Base-by-base conservation (phyloP, 768 basidiomycete genomes). In the Rhizopogon vinicolor region DNA sequence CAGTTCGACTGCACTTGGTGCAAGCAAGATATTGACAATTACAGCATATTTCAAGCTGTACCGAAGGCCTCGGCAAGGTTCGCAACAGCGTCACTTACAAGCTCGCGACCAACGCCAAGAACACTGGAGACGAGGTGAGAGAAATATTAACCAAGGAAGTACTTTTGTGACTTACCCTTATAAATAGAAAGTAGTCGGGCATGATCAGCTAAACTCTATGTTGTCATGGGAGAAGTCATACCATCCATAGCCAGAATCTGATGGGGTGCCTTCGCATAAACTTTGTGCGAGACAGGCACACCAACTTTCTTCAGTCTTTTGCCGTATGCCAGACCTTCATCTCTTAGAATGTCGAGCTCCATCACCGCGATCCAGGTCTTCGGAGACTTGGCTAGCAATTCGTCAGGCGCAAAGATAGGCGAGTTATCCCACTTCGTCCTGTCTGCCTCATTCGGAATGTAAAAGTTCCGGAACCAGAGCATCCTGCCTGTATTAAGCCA, bases 181-280 rank as follows among this genome's bases (percentile, higher is more conserved):
- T 41, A 53, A 19, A 55, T 19, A 19, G 18, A 49, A 40, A 49
- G n/a, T 3, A 39, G 40, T 19, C 29, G 25, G 9, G 29, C 25
- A 22, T 45, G 13, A 43, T 60, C 18, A 28, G 44, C n/a, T 10
- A 13, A 25, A 58, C 3, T 57, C 50, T 8, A 43, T 46, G 7
- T 2, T 44, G 35, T 33, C 43, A 41, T 13, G 12, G 41, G 39
- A 31, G 40, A 45, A 14, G 48, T 67, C 83, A 58, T 57, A 85
- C 86, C 84, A 58, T 89, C 86, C 85, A 89, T 86, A 6, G 82
- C 83, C 79, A 89, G 82, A 42, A 87, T 80, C 1, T 81, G 86
- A 72, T 89, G 87, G 29, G 87, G 88, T 4, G 82, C 84, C 13
- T 77, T 78, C 60, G 79, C 74, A 66, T 89, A 90, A 19, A 83